Percentiles rank a stretch among this genome's conserved stretches.
Conservation (phyloP, 129 eudicot genomes). For the Tanacetum coccineum region DNA sequence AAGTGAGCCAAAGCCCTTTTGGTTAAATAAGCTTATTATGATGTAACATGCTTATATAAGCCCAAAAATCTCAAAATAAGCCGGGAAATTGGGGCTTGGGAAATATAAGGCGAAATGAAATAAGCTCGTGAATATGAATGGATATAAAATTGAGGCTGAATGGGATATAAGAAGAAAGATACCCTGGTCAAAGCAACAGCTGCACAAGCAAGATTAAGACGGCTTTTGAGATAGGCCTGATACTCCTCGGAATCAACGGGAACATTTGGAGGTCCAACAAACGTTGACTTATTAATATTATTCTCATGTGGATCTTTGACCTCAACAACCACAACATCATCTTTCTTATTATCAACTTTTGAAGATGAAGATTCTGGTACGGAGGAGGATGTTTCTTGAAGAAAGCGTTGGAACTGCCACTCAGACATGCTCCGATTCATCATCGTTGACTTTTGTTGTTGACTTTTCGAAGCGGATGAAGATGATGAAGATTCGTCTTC, state of each 20-base stretch:
- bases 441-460: slow-evolving; percentile 33
- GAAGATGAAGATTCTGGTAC: slow-evolving; percentile 39
- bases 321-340: slow-evolving; percentile 32
- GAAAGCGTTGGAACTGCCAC: slow-evolving; percentile 85
- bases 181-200: slow-evolving; percentile 97
- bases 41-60: no score
- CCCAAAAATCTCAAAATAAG: no score
- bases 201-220: slow-evolving; percentile 87
- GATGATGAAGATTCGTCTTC: slow-evolving; percentile 32
- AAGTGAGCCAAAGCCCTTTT: no score
- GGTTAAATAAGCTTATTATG: no score
- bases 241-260: slow-evolving; percentile 83
- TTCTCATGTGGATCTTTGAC: slow-evolving; percentile 49
- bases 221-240: slow-evolving; percentile 66
- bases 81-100: no score
- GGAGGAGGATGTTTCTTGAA: slow-evolving; percentile 63
- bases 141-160: no score
- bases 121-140: no score
- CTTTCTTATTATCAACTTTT: slow-evolving; percentile 16
- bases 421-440: slow-evolving; percentile 91
- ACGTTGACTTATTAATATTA: neutral
- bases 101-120: no score
- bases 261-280: slow-evolving; percentile 42
- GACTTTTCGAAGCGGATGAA: slow-evolving; percentile 27
- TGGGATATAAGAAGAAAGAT: no score